Percentiles rank a stretch among this genome's conserved stretches.
Evolutionary conservation across 495 filamentous ascomycete genomes (phyloP).

Genomic region (Aspergillus saccharolyticus): DNA sequence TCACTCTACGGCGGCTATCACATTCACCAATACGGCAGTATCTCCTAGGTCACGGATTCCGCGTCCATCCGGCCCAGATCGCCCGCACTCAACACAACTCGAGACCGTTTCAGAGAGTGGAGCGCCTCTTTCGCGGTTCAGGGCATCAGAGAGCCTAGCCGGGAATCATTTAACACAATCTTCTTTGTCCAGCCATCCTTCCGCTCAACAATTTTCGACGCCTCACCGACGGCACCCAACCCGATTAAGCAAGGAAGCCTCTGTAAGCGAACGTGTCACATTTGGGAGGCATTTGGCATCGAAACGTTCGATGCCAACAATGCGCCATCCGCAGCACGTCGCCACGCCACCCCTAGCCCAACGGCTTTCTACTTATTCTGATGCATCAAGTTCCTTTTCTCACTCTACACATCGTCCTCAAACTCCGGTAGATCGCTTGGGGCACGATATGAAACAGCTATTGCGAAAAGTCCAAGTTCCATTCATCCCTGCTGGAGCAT

Average conservation of each 20-base stretch:
- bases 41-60: constrained; percentile 54
- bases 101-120: constrained; percentile 93
- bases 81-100: constrained; percentile 64
- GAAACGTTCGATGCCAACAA: constrained; percentile 83
- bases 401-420: constrained; percentile 55
- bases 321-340: constrained; percentile 49
- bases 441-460: constrained; percentile 48
- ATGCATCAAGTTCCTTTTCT: constrained; percentile 36
- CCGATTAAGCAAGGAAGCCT: constrained; percentile 49
- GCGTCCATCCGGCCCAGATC: constrained; percentile 57
- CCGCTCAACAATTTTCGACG: constrained; percentile 48
- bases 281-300: constrained; percentile 70
- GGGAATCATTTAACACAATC: constrained; percentile 60
- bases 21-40: constrained; percentile 69
- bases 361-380: constrained; percentile 33
- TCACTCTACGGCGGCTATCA: constrained; percentile 73
- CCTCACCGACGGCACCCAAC: constrained; percentile 55
- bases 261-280: constrained; percentile 57
- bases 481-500: constrained; percentile 76
- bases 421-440: constrained; percentile 62
- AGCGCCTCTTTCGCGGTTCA: constrained; percentile 56
- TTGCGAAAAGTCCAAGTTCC: constrained; percentile 60
- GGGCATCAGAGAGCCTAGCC: constrained; percentile 60
- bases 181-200: constrained; percentile 59
- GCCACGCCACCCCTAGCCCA: constrained; percentile 33